Evolutionary conservation across 805 yeast genomes (phyloP), one percentile per base, ranked within the genome.

Genomic region (Middelhovenomyces tepae): DNA sequence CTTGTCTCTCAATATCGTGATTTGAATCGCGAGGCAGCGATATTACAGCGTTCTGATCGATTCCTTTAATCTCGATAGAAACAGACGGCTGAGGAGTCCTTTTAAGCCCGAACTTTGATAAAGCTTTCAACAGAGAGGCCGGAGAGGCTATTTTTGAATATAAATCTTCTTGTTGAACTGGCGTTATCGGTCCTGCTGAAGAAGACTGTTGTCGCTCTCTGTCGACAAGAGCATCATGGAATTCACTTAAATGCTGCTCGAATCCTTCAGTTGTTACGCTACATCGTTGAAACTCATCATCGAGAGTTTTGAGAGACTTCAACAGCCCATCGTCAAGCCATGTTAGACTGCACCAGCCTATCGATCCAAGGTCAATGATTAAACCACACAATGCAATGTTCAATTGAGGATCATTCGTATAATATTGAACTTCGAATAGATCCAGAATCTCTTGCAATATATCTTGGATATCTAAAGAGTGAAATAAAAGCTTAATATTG

Each of bases 311-410:
- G n/a, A n/a, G 24, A 24, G 33, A 32, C 22, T 28, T 36, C 18
- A 26, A 16, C 15, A 37, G 25, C 11, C 43, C 37, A 8, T 20
- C 31, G 16, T 37, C 34, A 14, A 40, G 32, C n/a, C n/a, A n/a
- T 2, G 44, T 35, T 22, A 48, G 32, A 3, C 53, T 42, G 13
- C 45, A 25, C 44, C 45, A 49, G 7, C 47, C 42, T 21, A 44
- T 43, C n/a, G 39, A 23, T 2, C 42, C 46, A 11, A 52, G 31
- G 11, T 52, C 53, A 11, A 42, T 28, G 11, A 52, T 14, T 5
- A 47, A 37, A 9, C 44, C 40, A 1, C 54, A 49, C 14, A 52
- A 35, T 4, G 41, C 41, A 22, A 52, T 30, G 31, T 52, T 52
- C 16, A 47, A 36, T n/a, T 51, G 52, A 15, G 41, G 41, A 9